Base-by-base conservation (phyloP, 1,284 basidiomycete species). In the Ustilago xerochloae region DNA sequence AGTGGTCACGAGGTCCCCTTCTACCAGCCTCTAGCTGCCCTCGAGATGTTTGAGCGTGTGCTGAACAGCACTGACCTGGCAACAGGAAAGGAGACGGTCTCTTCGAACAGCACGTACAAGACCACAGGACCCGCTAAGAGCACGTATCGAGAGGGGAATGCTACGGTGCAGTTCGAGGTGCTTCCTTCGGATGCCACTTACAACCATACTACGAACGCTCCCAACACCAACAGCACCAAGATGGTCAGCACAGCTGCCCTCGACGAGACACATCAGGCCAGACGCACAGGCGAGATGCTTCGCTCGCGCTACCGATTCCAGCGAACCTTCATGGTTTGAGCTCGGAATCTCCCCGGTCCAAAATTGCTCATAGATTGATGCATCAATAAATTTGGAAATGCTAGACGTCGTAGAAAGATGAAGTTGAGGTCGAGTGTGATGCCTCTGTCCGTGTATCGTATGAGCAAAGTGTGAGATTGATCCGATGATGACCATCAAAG, bases 1-100 rank as follows among this genome's bases (percentile, higher is more conserved):
- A 66, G 65, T 28, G 78, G 78, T 2, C 78, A 79, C 56, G 74
- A 78, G 33, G 67, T 78, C 2, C 74, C 78, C 0, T 80, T 78
- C 64, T 80, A 80, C 46, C 76, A 78, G 63, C 76, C 76, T 15
- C 26, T 63, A 4, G 70, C 74, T 10, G 41, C 76, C 9, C 54
- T 79, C 7, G 66, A 70, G 29, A 47, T 80, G 45, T 68, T 78
- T 9, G 48, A 76, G 16, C 56, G 78, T 12, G 63, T 73, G 8
- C 41, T 80, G 22, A 54, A 57, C 32, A 35, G 63, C n/a, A 54
- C 39, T 9, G 75, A 79, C 38, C 54, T 79, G 4, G 77, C 75
- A 2, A 77, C 75, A 0, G 77, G 77, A 5, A 47, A 58, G 20
- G 38, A 39, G 10, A 59, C 53, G 46, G 53, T 67, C 39, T 13